Evolutionary conservation across 805 yeast species (phyloP).

Genomic region (Wickerhamiella brachini): DNA sequence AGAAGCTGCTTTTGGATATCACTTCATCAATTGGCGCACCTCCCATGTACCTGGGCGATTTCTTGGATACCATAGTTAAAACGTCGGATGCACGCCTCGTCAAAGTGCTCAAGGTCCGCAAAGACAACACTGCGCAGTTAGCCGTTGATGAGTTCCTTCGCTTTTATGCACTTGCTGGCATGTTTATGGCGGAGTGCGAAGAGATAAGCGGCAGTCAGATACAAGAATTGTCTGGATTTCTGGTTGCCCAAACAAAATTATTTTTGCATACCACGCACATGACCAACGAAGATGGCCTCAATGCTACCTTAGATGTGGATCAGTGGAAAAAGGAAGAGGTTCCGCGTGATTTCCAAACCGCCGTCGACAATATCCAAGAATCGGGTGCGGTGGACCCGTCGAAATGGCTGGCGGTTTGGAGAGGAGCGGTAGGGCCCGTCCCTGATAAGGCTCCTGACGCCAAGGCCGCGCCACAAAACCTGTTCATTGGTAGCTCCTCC

Average conservation of each 20-base stretch:
- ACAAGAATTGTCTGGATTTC: slow-evolving; percentile 50
- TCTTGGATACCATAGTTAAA: slow-evolving; percentile 55
- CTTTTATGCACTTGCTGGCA: slow-evolving; percentile 49
- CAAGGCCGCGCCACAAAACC: slow-evolving; percentile 11
- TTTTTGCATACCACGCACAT: slow-evolving; percentile 46
- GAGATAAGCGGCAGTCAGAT: slow-evolving; percentile 54
- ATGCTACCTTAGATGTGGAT: slow-evolving; percentile 46
- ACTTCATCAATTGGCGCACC: slow-evolving; percentile 36
- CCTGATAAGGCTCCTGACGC: neutral
- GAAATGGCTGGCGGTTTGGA: slow-evolving; percentile 29
- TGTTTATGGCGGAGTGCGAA: slow-evolving; percentile 75
- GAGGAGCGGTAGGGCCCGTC: neutral
- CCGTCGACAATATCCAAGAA: slow-evolving; percentile 37
- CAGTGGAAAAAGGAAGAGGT: slow-evolving; percentile 68
- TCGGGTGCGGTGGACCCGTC: slow-evolving; percentile 35
- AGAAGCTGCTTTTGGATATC: slow-evolving; percentile 60
- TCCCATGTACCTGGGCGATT: slow-evolving; percentile 50
- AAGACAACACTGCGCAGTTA: slow-evolving; percentile 49
- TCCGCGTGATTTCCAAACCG: slow-evolving; percentile 32
- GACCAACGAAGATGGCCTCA: slow-evolving; percentile 33
- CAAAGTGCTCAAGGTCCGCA: slow-evolving; percentile 62
- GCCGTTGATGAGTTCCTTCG: slow-evolving; percentile 49
- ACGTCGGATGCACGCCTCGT: slow-evolving; percentile 64
- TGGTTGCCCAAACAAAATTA: slow-evolving; percentile 50
- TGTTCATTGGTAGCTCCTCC: slow-evolving; percentile 38